Conservation (phyloP, 768 basidiomycete species). For the Cystofilobasidium macerans region DNA sequence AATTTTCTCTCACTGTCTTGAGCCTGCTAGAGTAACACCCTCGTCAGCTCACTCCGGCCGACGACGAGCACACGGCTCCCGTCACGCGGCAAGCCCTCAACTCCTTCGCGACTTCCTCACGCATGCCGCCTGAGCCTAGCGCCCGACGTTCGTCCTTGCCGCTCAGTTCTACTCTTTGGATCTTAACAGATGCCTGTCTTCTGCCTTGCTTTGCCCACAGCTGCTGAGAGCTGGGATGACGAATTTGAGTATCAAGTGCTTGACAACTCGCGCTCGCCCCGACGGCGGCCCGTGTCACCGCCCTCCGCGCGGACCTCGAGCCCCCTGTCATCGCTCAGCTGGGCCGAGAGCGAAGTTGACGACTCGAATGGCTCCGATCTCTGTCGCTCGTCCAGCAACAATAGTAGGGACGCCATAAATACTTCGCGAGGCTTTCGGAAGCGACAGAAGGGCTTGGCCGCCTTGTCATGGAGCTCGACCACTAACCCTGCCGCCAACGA, state of each 20-base stretch:
- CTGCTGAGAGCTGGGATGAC: not conserved
- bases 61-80: too few relatives aligned
- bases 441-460: not conserved
- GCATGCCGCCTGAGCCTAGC: too few relatives aligned
- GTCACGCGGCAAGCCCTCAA: too few relatives aligned
- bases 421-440: not conserved
- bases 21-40: too few relatives aligned
- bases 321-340: conserved; percentile 1
- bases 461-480: too few relatives aligned
- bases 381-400: not conserved
- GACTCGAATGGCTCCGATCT: not conserved
- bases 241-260: not conserved
- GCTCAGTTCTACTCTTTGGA: too few relatives aligned
- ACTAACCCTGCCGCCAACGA: too few relatives aligned
- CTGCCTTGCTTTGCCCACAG: not conserved
- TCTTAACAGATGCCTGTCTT: too few relatives aligned
- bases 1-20: too few relatives aligned
- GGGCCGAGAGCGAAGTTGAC: not conserved
- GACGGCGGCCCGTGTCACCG: not conserved
- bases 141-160: too few relatives aligned
- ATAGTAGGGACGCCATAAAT: not conserved
- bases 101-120: too few relatives aligned
- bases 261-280: not conserved
- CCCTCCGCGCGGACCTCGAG: not conserved
- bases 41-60: too few relatives aligned